These are phyloP conservation scores for Carex sylvatica DNA, from an alignment of 202 grass and related monocot species.

Conservation along the genomic window DNA sequence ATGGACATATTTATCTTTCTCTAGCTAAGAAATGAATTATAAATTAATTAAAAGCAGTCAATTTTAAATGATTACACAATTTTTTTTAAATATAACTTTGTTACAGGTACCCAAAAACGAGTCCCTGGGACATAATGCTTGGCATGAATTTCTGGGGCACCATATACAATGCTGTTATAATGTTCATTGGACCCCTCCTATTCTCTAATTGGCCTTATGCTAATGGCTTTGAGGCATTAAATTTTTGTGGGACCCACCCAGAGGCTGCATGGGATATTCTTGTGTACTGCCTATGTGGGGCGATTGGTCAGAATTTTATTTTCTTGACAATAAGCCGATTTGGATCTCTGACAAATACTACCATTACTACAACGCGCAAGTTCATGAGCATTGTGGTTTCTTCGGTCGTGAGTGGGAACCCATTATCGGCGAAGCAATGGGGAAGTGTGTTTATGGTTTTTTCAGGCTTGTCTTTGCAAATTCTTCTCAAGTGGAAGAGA, in stretches of 20 bases:
- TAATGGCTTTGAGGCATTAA: slow-evolving; percentile 83
- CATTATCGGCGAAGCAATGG: slow-evolving; percentile 80
- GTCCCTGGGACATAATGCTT: slow-evolving; percentile 96
- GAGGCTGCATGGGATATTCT: slow-evolving; percentile 98
- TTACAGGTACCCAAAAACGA: slow-evolving; percentile 82
- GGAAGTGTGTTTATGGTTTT: slow-evolving; percentile 90
- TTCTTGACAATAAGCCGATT: slow-evolving; percentile 97
- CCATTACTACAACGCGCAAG: slow-evolving; percentile 92
- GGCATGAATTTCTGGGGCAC: slow-evolving; percentile 99
- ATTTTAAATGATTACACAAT: background rate
- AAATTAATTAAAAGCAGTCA: background rate
- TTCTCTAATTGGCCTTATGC: slow-evolving; percentile 77
- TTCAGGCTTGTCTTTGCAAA: slow-evolving; percentile 84
- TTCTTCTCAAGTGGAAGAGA: slow-evolving; percentile 88
- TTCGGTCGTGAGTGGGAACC: slow-evolving; percentile 89
- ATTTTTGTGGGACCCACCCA: slow-evolving; percentile 77
- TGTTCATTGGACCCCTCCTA: slow-evolving; percentile 66
- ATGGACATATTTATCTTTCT: background rate
- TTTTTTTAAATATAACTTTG: slow-evolving; percentile 10
- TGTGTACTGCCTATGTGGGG: slow-evolving; percentile 85
- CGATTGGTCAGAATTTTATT: slow-evolving; percentile 92
- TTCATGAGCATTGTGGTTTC: slow-evolving; percentile 98
- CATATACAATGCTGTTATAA: slow-evolving; percentile 79
- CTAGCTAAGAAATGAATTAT: background rate
- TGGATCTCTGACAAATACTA: slow-evolving; percentile 93